phyloP scores from a whole-genome alignment of 2,329 filamentous ascomycete genomes.

The Hirsutella thompsonii region DNA sequence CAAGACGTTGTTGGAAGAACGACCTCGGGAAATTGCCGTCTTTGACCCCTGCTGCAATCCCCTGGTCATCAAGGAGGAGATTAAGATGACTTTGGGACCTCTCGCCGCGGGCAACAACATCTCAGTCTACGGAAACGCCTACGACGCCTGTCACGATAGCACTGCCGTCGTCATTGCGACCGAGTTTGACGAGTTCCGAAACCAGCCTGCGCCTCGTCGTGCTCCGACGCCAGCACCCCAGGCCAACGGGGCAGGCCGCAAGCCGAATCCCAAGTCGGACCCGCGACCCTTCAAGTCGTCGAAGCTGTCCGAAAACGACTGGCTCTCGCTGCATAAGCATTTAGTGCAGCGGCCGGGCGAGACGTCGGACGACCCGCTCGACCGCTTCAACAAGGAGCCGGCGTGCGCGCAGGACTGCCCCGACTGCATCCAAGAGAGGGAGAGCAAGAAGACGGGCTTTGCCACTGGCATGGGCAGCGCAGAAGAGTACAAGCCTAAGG shows the following conservation, averaged over 20 bases:
- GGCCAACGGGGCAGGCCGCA: slow-evolving; percentile 19
- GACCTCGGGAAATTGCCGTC: slow-evolving; percentile 49
- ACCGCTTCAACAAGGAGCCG: slow-evolving; percentile 30
- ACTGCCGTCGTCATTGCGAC: slow-evolving; percentile 42
- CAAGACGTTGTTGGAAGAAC: slow-evolving; percentile 50
- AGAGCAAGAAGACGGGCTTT: slow-evolving; percentile 23
- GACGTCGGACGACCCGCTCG: slow-evolving; percentile 28
- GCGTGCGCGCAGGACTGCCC: slow-evolving; percentile 31
- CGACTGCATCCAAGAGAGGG: slow-evolving; percentile 31
- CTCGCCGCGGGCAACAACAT: slow-evolving; percentile 28
- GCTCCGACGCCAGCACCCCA: slow-evolving; percentile 15
- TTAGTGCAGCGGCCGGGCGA: slow-evolving; percentile 21
- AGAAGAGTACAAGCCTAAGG: slow-evolving; percentile 32
- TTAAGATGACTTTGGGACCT: slow-evolving; percentile 28
- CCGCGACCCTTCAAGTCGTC: slow-evolving; percentile 30
- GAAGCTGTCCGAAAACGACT: slow-evolving; percentile 28
- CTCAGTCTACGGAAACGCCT: slow-evolving; percentile 32
- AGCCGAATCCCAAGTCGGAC: slow-evolving; percentile 27
- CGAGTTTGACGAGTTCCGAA: slow-evolving; percentile 42
- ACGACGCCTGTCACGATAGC: slow-evolving; percentile 34
- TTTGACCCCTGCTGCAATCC: slow-evolving; percentile 54
- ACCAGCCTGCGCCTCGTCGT: slow-evolving; percentile 16
- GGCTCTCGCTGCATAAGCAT: slow-evolving; percentile 34
- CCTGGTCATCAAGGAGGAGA: slow-evolving; percentile 35
- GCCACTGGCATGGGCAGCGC: slow-evolving; percentile 28